phyloP scores from a whole-genome alignment of 768 basidiomycete genomes.

The Boletus speciosus region DNA sequence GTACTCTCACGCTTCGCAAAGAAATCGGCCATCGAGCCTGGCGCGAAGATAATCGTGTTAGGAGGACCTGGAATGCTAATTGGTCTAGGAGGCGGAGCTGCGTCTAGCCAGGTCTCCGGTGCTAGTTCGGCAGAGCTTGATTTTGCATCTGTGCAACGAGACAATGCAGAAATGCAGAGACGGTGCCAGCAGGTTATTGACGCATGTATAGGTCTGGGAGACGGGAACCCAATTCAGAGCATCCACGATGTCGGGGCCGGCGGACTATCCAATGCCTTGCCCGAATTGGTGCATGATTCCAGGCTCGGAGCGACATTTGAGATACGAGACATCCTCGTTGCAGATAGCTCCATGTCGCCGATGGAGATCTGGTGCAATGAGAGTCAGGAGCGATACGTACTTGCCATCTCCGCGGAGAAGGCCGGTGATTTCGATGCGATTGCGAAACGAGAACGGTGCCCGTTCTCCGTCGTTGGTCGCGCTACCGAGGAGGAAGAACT shows the following conservation, averaged over 20 bases:
- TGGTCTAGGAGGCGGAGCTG: slow-evolving; percentile 94
- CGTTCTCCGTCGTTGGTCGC: slow-evolving; percentile 86
- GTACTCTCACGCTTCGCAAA: slow-evolving; percentile 76
- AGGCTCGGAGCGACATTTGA: slow-evolving; percentile 89
- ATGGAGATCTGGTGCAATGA: slow-evolving; percentile 99
- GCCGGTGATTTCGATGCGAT: slow-evolving; percentile 66
- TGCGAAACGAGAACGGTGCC: slow-evolving; percentile 86
- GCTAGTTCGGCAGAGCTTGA: slow-evolving; percentile 90
- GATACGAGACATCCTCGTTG: slow-evolving; percentile 89
- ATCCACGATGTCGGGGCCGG: slow-evolving; percentile 99
- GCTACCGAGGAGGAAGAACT: slow-evolving; percentile 82
- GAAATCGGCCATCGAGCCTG: slow-evolving; percentile 74
- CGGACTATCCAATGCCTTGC: slow-evolving; percentile 92
- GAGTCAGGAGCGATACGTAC: slow-evolving; percentile 94
- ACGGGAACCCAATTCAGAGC: slow-evolving; percentile 80
- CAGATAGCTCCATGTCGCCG: slow-evolving; percentile 91
- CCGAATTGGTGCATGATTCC: slow-evolving; percentile 95
- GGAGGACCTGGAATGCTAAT: slow-evolving; percentile 97
- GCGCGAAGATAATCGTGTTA: slow-evolving; percentile 86
- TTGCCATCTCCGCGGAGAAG: slow-evolving; percentile 73
- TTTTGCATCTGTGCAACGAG: slow-evolving; percentile 96
- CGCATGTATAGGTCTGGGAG: slow-evolving; percentile 64
- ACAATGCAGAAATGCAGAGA: slow-evolving; percentile 98
- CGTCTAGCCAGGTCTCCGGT: slow-evolving; percentile 90
- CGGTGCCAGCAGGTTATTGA: slow-evolving; percentile 98